Evolutionary conservation across 306 rosid species (phyloP), one percentile per base, ranked within the genome.

Genomic region (Quercus berberidifolia): DNA sequence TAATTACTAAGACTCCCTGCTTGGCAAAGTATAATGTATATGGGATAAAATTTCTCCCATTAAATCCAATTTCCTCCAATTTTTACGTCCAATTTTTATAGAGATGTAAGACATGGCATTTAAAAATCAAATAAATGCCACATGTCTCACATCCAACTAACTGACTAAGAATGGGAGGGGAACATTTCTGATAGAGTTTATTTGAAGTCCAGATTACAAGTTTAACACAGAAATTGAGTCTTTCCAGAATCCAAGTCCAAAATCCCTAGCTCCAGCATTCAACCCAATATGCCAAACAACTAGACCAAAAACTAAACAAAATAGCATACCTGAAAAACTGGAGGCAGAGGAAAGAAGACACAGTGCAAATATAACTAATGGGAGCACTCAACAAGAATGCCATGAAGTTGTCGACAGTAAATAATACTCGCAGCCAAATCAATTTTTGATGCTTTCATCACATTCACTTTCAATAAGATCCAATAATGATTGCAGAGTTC

Each of bases 361-460:
- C 90, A 95, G 92, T 74, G 98, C 92, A 73, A 90, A 86, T 69
- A 89, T 80, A 67, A 88, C 92, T 76, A 91, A 85, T 1, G 95
- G 94, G 73, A 90, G 87, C 81, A 81, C 70, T 71, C 77, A 71
- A 54, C 58, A 81, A 76, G 84, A 75, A 78, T 67, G 63, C 88
- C 84, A 71, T 85, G 89, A 71, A 75, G 89, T 80, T 74, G 87
- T 69, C 90, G 92, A 58, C 84, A 58, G 90, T 92, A 51, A 94
- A 74, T 76, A 92, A 83, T 88, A 83, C 84, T 80, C 90, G 33
- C 77, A 26, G 64, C 78, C 89, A 80, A 55, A 79, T 81, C 60
- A 74, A 58, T 28, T 67, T 86, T 82, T 84, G 74, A 74, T 76
- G 55, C 73, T 83, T 72, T 77, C 75, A 67, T 70, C 88, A 5